Base-by-base conservation (phyloP, 2,329 filamentous ascomycete species). In the Claviceps humidiphila region DNA sequence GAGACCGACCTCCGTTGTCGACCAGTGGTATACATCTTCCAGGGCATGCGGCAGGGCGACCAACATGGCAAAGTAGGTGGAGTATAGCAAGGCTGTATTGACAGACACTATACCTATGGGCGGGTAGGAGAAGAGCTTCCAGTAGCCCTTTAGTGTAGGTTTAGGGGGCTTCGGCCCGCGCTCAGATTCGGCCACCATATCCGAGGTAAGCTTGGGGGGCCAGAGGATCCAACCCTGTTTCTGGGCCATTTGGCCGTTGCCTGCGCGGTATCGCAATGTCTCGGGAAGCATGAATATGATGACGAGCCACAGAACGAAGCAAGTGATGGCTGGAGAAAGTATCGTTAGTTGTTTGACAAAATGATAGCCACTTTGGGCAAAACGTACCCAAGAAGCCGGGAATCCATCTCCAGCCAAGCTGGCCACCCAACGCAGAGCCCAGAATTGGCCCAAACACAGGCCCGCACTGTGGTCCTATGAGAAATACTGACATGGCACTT, bases 381-480 rank as follows among this genome's bases (percentile, higher is more conserved):
- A 22, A 52, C 53, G 4, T 42, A 54, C 58, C 62, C 17, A 68
- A 55, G 38, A 73, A 71, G 1, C 67, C 70, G 53, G 73, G 73
- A 4, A 68, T 63, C 70, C 71, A 74, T 55, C 71, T 59, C 71
- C 71, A 74, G 4, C 58, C 61, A 1, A 61, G 55, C 1, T 53
- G 47, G 13, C 60, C 59, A 3, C 67, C 64, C 34, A 74, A 63
- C 20, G 62, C 61, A 24, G 71, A 71, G 4, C 71, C 71, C 2
- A 74, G 58, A 0, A 72, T 56, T 0, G 71, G 71, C 0, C 71
- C 71, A 1, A 73, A 56, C 0, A 73, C 64, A 2, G 71, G 71
- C 1, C 71, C 71, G 24, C 71, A 63, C 41, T 73, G 71, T 4
- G 71, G 71, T 0, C 71, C 71, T 39, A 74, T 59, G 7, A 72